These are phyloP conservation scores for Ustilago shanxiensis DNA, from an alignment of 1,284 basidiomycete species.

Conservation along the genomic window DNA sequence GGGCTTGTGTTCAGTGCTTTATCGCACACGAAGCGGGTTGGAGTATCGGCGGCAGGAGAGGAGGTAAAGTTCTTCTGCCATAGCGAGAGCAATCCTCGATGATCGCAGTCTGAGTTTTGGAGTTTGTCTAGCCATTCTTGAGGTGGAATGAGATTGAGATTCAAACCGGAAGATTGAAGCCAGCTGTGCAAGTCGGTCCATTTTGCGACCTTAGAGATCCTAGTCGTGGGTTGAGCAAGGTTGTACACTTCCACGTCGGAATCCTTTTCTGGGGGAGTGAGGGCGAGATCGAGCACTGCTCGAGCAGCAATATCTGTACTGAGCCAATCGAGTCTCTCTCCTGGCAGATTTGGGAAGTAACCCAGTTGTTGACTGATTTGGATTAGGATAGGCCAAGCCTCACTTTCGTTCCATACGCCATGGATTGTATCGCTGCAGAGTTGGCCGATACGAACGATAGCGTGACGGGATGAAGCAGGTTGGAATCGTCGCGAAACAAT, in stretches of 20 bases:
- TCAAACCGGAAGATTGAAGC: constrained; percentile 77
- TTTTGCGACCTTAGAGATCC: not conserved
- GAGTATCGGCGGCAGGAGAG: not conserved
- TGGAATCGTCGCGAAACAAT: constrained; percentile 69
- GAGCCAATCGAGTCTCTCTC: constrained; percentile 74
- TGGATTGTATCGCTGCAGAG: constrained; percentile 74
- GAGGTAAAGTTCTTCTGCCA: constrained; percentile 41
- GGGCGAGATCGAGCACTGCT: constrained; percentile 74
- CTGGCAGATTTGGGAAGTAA: constrained; percentile 72
- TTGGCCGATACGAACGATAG: constrained; percentile 72
- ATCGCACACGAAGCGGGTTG: constrained; percentile 17
- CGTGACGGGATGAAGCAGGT: not conserved
- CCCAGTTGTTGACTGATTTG: constrained; percentile 72
- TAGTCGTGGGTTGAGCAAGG: constrained; percentile 30
- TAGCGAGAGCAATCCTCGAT: constrained; percentile 32
- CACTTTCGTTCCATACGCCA: constrained; percentile 77
- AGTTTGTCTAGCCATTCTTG: constrained; percentile 74
- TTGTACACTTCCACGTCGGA: constrained; percentile 15
- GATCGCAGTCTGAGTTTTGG: constrained; percentile 48
- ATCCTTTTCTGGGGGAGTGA: constrained; percentile 8
- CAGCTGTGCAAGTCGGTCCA: constrained; percentile 75
- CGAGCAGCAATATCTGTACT: constrained; percentile 76
- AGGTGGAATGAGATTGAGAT: constrained; percentile 80
- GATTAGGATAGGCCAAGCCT: constrained; percentile 73
- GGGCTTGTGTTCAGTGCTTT: constrained; percentile 15